Evolutionary conservation across 306 rosid genomes (phyloP).

Genomic region (Medicago truncatula): MtrunA17r5.0-ANR NC_053049.1:2785001-2785500

Average conservation of each 20-base stretch:
- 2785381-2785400: conserved; percentile 22
- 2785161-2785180: neutral
- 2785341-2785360: conserved; percentile 9
- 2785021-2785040: neutral
- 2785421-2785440: neutral
- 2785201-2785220: neutral
- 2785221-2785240: neutral
- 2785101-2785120: neutral
- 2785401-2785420: neutral
- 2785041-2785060: neutral
- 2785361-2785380: conserved; percentile 22
- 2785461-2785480: neutral
- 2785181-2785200: neutral
- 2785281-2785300: neutral
- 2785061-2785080: neutral
- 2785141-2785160: conserved; percentile 2
- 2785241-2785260: neutral
- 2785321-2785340: conserved; percentile 18
- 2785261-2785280: neutral
- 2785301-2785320: conserved; percentile 11
- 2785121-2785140: conserved; percentile 9
- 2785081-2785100: neutral
- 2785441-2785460: conserved; percentile 20
- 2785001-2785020: neutral
- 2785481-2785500: conserved; percentile 11